Evolutionary conservation across 176 grass and related monocot species (phyloP), one percentile per base, ranked within the genome.

Genomic region (Triticum monococcum): DNA sequence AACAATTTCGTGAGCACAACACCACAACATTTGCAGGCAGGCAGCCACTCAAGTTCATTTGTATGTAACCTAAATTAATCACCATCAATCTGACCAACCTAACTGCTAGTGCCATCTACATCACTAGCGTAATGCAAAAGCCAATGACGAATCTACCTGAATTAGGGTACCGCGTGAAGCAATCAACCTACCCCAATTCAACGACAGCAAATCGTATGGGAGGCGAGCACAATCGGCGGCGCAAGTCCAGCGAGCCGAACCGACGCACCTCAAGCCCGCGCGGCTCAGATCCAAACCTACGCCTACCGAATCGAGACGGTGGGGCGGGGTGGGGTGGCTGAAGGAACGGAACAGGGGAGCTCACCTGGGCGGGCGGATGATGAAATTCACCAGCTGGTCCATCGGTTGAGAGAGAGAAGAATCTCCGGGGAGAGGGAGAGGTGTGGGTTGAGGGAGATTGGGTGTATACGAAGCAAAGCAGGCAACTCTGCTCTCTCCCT

Each of bases 311-410:
- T 73, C 54, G 23, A 8, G 32, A 68, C 33, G 43, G 84, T 30
- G 45, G 22, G 48, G 5, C 23, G 67, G 63, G 45, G 45, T 48
- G 45, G 45, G 65, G 28, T 25, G 25, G 63, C 10, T 62, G 41
- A 10, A 25, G 60, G 41, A 82, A 56, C 54, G 60, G 41, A 82
- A 56, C 54, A 12, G 30, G 10, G 69, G 48, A 33, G 35, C 75
- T 85, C 89, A 99, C 97, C 97, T 96, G 75, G 94, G 97, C 41
- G 97, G 97, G 9, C 97, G 94, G 81, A 99, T 99, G 97, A 99
- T 96, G 87, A 96, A 99, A 94, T 94, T 99, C 77, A 99, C 97
- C 85, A 99, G 97, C 92, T 99, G 97, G 59, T 99, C 97, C 97
- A 99, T 99, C 65, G 80, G 28, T 73, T 57, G 31, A 20, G 54